Evolutionary conservation across 805 yeast genomes (phyloP), one percentile per base, ranked within the genome.

Genomic region (Lipomyces sp.): DNA sequence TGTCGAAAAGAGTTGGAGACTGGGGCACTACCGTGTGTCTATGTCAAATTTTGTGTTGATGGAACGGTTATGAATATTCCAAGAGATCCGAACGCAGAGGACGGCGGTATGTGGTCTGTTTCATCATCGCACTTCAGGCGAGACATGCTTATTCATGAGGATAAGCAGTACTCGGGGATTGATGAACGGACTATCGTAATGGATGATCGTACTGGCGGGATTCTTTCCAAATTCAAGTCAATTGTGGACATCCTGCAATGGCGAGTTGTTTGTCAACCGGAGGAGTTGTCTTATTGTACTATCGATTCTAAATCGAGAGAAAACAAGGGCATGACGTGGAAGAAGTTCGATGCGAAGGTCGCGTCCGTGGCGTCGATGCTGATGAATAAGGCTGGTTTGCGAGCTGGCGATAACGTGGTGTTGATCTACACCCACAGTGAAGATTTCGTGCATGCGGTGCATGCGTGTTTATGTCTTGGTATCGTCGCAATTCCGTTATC

Each of bases 401-500:
- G 79, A 62, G 82, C 90, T 1, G 97, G 97, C 0, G 90, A 89
- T 62, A 80, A 83, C 69, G 94, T 92, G 2, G 82, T 92, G 2
- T 79, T 95, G 73, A 88, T 92, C 88, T 92, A 91, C 75, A 89
- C 96, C 0, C 84, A 94, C 57, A 86, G 92, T 0, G 97, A 93
- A 64, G 98, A 95, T 68, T 94, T 86, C 74, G 85, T 89, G 4
- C 86, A 91, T 35, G 91, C 96, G 1, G 81, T 92, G 0, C 86
- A 87, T 77, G 98, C 99, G 0, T 94, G 98, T 75, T 84, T 94
- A 76, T 78, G 88, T 64, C 84, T 92, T 62, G 97, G 97, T 64
- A 74, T 92, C 3, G 83, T 90, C 2, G 91, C 95, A 0, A 82
- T 94, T 15, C 95, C 96, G 0, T 77, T 92, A 75, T 80, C 87